Evolutionary conservation across 306 rosid species (phyloP).

Genomic region (Sechiopsis laciniata): DNA sequence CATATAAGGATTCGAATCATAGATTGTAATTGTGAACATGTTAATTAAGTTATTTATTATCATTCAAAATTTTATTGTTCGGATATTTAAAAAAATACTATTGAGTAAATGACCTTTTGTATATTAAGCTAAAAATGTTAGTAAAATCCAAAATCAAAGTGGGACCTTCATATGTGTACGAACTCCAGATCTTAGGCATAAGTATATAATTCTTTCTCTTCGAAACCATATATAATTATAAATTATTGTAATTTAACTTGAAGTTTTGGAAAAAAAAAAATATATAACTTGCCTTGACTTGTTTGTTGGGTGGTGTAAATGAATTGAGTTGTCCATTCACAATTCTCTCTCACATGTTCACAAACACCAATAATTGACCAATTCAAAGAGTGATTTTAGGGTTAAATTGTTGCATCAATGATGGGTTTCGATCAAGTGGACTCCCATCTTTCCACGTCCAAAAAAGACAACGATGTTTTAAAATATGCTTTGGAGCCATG

Average conservation of each 20-base stretch:
- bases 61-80: background rate
- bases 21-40: no score
- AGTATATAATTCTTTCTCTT: background rate
- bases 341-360: conserved; percentile 6
- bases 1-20: no score
- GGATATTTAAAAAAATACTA: background rate
- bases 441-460: conserved; percentile 20
- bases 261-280: background rate
- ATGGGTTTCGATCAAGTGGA: conserved; percentile 12
- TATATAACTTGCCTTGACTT: background rate
- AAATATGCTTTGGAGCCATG: conserved; percentile 13
- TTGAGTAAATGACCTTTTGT: background rate
- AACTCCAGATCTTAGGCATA: background rate
- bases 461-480: conserved; percentile 14
- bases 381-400: conserved; percentile 14
- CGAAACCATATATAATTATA: background rate
- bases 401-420: conserved; percentile 16
- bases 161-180: background rate
- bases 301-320: background rate
- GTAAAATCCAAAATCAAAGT: background rate
- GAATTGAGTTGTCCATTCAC: background rate
- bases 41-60: no score
- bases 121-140: background rate
- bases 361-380: conserved; percentile 15
- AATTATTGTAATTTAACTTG: no score